These are phyloP conservation scores for Smallanthus sonchifolius DNA, from an alignment of 129 eudicot genomes.

Conservation along the genomic window DNA sequence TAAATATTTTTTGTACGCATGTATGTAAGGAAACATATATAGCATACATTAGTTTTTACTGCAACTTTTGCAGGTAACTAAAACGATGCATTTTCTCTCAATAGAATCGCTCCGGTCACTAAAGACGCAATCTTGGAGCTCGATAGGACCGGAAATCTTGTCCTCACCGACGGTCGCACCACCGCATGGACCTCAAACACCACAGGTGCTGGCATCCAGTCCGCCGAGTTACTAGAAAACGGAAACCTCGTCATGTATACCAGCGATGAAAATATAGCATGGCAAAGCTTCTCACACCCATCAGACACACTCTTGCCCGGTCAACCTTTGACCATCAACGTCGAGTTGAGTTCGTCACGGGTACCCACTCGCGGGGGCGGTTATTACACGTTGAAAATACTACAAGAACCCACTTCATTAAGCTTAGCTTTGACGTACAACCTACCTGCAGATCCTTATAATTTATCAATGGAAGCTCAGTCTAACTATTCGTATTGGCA, in stretches of 20 bases:
- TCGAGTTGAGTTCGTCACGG: constrained; percentile 63
- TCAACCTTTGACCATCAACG: constrained; percentile 68
- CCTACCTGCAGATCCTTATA: constrained; percentile 41
- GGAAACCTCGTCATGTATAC: constrained; percentile 76
- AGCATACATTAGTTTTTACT: constrained; percentile 34
- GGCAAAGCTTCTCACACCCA: constrained; percentile 93
- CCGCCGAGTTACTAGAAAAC: constrained; percentile 66
- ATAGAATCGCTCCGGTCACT: constrained; percentile 69
- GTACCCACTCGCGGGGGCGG: constrained; percentile 65
- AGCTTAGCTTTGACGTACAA: constrained; percentile 74
- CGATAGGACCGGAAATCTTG: constrained; percentile 65
- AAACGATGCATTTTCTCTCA: constrained; percentile 14
- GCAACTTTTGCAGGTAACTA: constrained; percentile 45
- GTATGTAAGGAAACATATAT: not conserved
- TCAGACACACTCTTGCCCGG: constrained; percentile 94
- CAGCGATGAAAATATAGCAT: constrained; percentile 30
- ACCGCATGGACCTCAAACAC: constrained; percentile 87
- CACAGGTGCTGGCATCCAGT: constrained; percentile 38
- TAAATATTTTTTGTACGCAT: too few species aligned
- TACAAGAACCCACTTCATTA: constrained; percentile 76
- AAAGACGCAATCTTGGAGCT: constrained; percentile 62
- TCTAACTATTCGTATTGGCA: constrained; percentile 79
- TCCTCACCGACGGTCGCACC: constrained; percentile 49
- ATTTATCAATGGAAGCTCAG: constrained; percentile 36
- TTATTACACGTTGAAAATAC: constrained; percentile 82